Evolutionary conservation across 371 early-diverging fungal genomes (phyloP).

Genomic region (Rhizopus delemar): DNA sequence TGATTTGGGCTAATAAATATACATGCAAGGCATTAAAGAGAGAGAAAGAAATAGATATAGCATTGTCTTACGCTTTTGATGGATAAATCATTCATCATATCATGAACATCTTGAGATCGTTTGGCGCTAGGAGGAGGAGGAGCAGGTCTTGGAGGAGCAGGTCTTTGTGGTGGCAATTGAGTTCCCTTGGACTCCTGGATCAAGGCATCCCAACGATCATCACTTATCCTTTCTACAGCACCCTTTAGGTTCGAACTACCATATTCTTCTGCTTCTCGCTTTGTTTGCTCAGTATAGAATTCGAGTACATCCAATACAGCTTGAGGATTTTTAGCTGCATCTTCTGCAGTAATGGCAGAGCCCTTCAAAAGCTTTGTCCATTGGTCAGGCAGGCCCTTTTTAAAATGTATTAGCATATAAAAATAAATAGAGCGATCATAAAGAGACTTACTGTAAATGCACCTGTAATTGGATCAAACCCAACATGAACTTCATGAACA

Average conservation of each 20-base stretch:
- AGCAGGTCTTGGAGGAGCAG: conserved; percentile 30
- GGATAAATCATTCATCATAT: conserved; percentile 37
- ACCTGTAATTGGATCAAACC: conserved; percentile 94
- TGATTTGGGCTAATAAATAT: conserved; percentile 13
- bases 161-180: conserved; percentile 6
- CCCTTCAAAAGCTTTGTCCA: conserved; percentile 89
- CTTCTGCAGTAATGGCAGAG: conserved; percentile 93
- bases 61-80: conserved; percentile 19
- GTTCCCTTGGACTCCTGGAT: conserved; percentile 22
- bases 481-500: conserved; percentile 94
- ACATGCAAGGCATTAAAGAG: background rate
- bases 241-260: conserved; percentile 39
- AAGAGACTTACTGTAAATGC: conserved; percentile 77
- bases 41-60: background rate
- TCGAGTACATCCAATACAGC: conserved; percentile 94
- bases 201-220: conserved; percentile 50
- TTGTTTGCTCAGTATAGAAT: conserved; percentile 86
- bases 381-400: conserved; percentile 86
- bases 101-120: conserved; percentile 19
- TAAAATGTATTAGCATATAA: no score
- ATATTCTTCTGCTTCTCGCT: conserved; percentile 55
- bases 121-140: conserved; percentile 25
- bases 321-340: conserved; percentile 94
- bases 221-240: conserved; percentile 45
- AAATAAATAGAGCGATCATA: no score